These are phyloP conservation scores for Neurospora sp. DNA, from an alignment of 495 filamentous ascomycete species.

Conservation along the genomic window DNA sequence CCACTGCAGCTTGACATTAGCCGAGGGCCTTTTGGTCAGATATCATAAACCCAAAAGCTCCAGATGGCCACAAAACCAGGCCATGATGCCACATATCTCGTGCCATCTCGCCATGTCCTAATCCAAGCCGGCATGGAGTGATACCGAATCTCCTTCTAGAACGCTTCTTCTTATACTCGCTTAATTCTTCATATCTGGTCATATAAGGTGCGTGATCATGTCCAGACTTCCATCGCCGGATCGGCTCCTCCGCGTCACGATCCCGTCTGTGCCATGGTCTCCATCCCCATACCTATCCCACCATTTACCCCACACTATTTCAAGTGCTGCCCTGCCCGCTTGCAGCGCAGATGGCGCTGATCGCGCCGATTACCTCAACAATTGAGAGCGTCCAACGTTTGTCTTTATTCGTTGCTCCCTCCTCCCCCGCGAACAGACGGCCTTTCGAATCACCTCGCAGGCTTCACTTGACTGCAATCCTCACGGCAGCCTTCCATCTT, in stretches of 20 bases:
- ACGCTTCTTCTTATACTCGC: background rate
- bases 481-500: background rate
- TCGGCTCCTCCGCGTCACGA: background rate
- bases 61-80: background rate
- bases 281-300: background rate
- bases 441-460: background rate
- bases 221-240: background rate
- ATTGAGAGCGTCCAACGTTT: background rate
- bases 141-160: background rate
- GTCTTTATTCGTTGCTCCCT: background rate
- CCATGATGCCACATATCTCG: background rate
- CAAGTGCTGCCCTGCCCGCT: background rate
- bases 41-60: too few species aligned
- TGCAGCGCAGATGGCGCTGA: background rate
- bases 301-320: background rate
- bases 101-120: background rate
- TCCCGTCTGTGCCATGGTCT: background rate
- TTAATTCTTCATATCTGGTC: background rate
- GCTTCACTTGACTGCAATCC: background rate
- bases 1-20: too few species aligned
- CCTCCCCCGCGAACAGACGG: background rate
- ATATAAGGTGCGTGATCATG: background rate
- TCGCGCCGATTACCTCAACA: background rate
- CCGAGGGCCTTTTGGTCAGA: too few species aligned
- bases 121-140: background rate